These are phyloP conservation scores for Streptanthus diversifolius DNA, from an alignment of 345 rosid genomes.

Conservation along the genomic window DNA sequence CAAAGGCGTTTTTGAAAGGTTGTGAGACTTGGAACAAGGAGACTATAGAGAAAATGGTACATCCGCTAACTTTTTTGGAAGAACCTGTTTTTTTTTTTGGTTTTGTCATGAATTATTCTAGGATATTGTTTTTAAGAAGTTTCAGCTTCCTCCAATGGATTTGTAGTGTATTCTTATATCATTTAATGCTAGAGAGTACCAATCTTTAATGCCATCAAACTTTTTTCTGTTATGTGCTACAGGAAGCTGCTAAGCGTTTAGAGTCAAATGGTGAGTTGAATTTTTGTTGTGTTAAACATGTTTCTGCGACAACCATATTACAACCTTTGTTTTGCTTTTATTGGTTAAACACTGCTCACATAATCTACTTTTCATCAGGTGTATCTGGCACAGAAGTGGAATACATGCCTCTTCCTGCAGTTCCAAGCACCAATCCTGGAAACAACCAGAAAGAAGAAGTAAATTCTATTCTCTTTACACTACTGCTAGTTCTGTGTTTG, in stretches of 20 bases:
- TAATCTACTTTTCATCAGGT: constrained; percentile 31
- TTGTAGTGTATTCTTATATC: too few relatives aligned
- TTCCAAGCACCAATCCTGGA: constrained; percentile 33
- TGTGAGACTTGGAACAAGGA: constrained; percentile 83
- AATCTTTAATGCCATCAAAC: background rate
- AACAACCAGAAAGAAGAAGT: constrained; percentile 37
- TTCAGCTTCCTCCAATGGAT: too few relatives aligned
- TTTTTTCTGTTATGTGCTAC: constrained; percentile 2
- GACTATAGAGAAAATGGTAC: constrained; percentile 59
- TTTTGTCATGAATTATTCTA: too few relatives aligned
- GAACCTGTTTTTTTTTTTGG: too few relatives aligned
- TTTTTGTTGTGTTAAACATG: background rate
- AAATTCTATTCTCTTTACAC: constrained; percentile 18
- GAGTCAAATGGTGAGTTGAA: constrained; percentile 45
- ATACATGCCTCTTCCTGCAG: constrained; percentile 63
- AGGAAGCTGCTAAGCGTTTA: constrained; percentile 57
- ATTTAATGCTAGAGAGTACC: background rate
- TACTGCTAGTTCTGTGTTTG: background rate
- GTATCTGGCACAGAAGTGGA: constrained; percentile 41
- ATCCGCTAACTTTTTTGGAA: background rate
- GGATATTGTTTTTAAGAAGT: too few relatives aligned
- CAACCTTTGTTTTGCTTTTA: background rate
- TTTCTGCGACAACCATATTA: background rate
- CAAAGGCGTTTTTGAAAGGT: constrained; percentile 82
- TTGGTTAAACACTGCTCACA: background rate